phyloP scores from a whole-genome alignment of 2,329 filamentous ascomycete species.

The Venturia nashicola region DNA sequence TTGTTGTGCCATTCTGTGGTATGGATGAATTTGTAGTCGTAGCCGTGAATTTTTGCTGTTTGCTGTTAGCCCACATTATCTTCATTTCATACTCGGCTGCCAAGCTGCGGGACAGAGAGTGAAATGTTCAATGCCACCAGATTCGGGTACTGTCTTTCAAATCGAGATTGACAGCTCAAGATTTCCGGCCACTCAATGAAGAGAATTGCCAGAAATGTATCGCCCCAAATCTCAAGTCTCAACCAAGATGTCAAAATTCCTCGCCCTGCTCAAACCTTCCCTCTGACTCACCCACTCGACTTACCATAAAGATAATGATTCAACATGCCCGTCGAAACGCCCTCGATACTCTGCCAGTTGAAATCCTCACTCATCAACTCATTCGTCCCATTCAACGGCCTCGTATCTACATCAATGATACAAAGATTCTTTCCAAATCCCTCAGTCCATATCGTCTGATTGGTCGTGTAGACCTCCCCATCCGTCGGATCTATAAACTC shows the following conservation, averaged over 20 bases:
- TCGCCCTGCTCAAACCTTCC: too few relatives aligned
- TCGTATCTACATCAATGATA: slow-evolving; percentile 22
- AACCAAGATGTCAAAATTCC: neutral
- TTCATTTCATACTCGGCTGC: neutral
- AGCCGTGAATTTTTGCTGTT: slow-evolving; percentile 29
- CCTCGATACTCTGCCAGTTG: slow-evolving; percentile 14
- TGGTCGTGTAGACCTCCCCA: slow-evolving; percentile 1
- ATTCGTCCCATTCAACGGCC: slow-evolving; percentile 11
- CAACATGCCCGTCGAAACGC: slow-evolving; percentile 26
- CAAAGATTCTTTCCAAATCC: slow-evolving; percentile 17
- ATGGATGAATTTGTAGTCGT: slow-evolving; percentile 33
- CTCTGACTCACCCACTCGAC: neutral
- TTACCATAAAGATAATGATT: slow-evolving; percentile 29
- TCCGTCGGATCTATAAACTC: slow-evolving; percentile 6
- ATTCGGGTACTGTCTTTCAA: neutral
- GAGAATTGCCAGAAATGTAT: neutral
- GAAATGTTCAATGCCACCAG: too few relatives aligned
- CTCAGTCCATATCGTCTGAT: neutral
- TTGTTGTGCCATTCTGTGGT: slow-evolving; percentile 21
- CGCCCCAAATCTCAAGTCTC: neutral
- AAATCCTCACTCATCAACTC: slow-evolving; percentile 13
- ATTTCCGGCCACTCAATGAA: neutral
- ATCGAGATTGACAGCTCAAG: neutral
- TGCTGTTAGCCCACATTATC: neutral
- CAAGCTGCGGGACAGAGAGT: neutral